Evolutionary conservation across 768 basidiomycete species (phyloP), one percentile per base, ranked within the genome.

Genomic region (Nevesoporus exiguus): DNA sequence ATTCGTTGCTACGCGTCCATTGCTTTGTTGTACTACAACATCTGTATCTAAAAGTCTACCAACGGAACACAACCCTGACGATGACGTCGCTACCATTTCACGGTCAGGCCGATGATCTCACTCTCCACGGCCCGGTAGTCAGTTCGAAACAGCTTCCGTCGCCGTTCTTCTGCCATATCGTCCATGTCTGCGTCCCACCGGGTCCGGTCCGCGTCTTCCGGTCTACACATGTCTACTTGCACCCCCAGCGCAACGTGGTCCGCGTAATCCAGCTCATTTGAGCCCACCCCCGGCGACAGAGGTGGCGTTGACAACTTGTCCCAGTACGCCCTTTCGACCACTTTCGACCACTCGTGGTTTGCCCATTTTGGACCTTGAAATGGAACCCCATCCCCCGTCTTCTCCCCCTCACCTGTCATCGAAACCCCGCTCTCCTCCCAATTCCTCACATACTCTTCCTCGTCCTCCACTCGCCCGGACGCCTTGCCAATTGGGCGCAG

Each of bases 301-400:
- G 78, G 79, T 29, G 80, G 78, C 4, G 78, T 78, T 3, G 74
- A 74, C 43, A 76, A 58, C 49, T 67, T 71, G 52, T 73, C 69
- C 94, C 94, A 96, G 67, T 97, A 98, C 43, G 83, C 78, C 53
- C 76, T 80, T 69, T 97, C 95, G 31, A 95, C 92, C 59, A 75
- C 79, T 61, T 78, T 77, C 33, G 86, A 87, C 92, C 92, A 93
- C 58, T 84, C 88, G 63, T 81, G 87, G 61, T 86, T 85, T 3
- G 86, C 88, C 92, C 91, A 93, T 63, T 82, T 83, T 52, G 83
- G 80, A 22, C 78, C 80, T 51, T 52, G 50, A 31, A 42, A 31
- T 33, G 45, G 30, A 30, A 46, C 45, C 0, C 17, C 43, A 44
- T 29, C 30, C 2, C 24, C 27, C 45, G 30, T 33, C 45, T 46